Evolutionary conservation across 2,329 filamentous ascomycete species (phyloP), one percentile per base, ranked within the genome.

Genomic region (Akanthomyces dipterigenus): DNA sequence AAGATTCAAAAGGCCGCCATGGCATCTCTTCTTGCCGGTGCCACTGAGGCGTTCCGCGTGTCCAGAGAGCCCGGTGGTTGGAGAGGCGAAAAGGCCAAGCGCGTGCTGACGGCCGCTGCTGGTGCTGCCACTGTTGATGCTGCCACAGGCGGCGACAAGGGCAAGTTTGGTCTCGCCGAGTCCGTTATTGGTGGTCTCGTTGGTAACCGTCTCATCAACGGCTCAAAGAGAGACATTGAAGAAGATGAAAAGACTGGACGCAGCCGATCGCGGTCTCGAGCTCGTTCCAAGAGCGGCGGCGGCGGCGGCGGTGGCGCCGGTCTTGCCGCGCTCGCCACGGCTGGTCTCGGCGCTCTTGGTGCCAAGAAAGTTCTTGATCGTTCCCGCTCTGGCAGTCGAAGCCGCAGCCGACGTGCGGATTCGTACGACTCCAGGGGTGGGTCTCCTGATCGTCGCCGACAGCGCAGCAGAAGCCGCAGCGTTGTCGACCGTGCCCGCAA

Each of bases 41-140:
- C 93, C 45, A 89, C 92, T 60, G 93, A 97, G 75, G 93, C 93
- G 46, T 96, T 96, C 81, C 88, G 91, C 64, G 88, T 92, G 61
- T 88, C 93, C 72, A 96, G 93, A 69, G 89, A 95, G 64, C 89
- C 91, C 2, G 93, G 93, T 60, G 85, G 88, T 48, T 97, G 93
- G 92, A 89, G 88, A 65, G 93, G 93, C 42, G 89, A 90, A 65
- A 97, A 97, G 77, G 91, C 92, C 66, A 95, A 92, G 78, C 91
- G 93, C 57, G 85, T 98, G 63, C 83, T 96, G 54, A 97, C 93
- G 24, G 93, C 92, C 53, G 93, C 93, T 28, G 83, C 85, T 28
- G 89, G 91, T 75, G 92, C 93, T 63, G 93, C 90, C 66, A 90
- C 91, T 62, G 89, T 96, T 64, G 91, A 97, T 73, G 86, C 87